Evolutionary conservation across 441 rosid genomes (phyloP).

Genomic region (Populus hybrid): DNA sequence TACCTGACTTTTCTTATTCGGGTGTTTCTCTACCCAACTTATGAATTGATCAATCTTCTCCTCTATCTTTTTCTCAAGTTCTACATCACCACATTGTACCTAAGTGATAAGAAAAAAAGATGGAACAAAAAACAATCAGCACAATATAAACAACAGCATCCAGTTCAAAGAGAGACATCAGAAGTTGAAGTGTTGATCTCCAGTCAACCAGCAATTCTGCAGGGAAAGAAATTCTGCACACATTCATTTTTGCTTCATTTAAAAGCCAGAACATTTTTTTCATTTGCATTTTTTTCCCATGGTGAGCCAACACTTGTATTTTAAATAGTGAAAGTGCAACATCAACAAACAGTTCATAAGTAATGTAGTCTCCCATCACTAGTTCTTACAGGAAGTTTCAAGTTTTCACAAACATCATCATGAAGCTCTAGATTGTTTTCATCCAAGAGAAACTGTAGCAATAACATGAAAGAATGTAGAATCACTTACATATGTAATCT

Average conservation of each 20-base stretch:
- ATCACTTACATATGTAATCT: constrained; percentile 73
- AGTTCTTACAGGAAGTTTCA: neutral
- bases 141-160: neutral
- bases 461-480: neutral
- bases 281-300: neutral
- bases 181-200: neutral
- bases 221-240: neutral
- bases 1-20: constrained; percentile 94
- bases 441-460: neutral
- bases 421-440: neutral
- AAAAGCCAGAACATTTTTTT: neutral
- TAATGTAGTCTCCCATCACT: neutral
- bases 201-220: neutral
- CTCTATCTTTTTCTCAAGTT: constrained; percentile 87
- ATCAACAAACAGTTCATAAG: neutral
- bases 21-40: constrained; percentile 90
- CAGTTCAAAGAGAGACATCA: neutral
- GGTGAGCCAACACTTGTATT: no score
- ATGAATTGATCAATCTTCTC: constrained; percentile 92
- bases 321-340: neutral
- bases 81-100: constrained; percentile 89
- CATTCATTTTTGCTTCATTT: neutral
- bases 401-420: neutral
- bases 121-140: neutral
- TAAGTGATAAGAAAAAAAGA: constrained; percentile 17